phyloP scores from a whole-genome alignment of 208 protist species.

The Leishmania lainsoni region DNA sequence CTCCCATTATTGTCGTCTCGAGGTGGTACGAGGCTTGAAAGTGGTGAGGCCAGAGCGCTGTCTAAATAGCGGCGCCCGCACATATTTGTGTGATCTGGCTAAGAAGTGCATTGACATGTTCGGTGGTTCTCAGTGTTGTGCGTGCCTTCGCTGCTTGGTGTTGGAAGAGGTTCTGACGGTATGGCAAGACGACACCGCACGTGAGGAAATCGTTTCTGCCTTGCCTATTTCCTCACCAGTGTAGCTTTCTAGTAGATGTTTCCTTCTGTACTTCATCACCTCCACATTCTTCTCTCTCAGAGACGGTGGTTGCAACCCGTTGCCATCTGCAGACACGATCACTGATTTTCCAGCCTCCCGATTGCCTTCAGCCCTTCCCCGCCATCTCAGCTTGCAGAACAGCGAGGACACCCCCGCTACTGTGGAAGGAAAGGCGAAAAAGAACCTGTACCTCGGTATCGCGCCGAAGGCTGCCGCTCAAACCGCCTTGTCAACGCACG shows the following conservation, averaged over 20 bases:
- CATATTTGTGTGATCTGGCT: neutral
- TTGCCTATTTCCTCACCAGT: neutral
- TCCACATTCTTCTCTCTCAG: neutral
- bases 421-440: neutral
- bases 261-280: neutral
- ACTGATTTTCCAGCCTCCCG: neutral
- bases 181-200: neutral
- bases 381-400: neutral
- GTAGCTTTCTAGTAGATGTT: neutral
- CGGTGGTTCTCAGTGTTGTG: neutral
- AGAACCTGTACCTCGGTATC: neutral
- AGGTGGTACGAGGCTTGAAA: neutral
- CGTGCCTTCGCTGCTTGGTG: neutral
- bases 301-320: neutral
- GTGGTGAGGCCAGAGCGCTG: neutral
- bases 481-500: neutral
- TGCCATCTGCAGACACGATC: neutral
- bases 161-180: neutral
- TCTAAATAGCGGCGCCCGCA: neutral
- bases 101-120: neutral
- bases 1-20: neutral
- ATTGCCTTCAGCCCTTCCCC: neutral
- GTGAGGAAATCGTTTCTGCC: neutral
- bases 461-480: neutral
- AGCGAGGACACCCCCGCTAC: neutral